A percentile compares a stretch with the other conserved stretches of the same genome.
phyloP scores from a whole-genome alignment of 2,329 filamentous ascomycete species.

The Neoarthrinium moseri region DNA sequence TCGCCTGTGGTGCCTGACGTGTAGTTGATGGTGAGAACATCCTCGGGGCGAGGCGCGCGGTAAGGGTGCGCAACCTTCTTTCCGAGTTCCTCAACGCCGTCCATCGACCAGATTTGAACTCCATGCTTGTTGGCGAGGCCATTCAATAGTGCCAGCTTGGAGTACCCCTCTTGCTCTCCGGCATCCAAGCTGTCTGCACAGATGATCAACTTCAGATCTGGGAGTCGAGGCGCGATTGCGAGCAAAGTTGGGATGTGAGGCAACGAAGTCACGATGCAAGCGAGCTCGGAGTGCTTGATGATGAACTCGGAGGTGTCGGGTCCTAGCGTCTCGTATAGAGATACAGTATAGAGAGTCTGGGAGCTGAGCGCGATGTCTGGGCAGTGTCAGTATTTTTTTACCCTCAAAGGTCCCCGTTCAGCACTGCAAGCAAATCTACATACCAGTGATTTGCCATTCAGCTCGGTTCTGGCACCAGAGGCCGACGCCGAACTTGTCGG shows the following conservation, averaged over 20 bases:
- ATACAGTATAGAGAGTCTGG: conserved; percentile 85
- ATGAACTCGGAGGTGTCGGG: conserved; percentile 93
- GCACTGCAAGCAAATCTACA: conserved; percentile 17
- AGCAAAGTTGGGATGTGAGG: conserved; percentile 79
- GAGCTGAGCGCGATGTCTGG: conserved; percentile 82
- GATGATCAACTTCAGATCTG: conserved; percentile 82
- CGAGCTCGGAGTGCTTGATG: conserved; percentile 81
- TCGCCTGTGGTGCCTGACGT: conserved; percentile 82
- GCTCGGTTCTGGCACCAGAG: conserved; percentile 86
- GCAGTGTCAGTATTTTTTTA: conserved; percentile 11
- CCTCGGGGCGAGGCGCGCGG: conserved; percentile 69
- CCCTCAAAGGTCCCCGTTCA: neutral
- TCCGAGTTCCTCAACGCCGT: conserved; percentile 80
- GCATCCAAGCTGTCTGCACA: conserved; percentile 80
- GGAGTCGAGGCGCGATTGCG: conserved; percentile 74
- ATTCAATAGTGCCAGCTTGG: conserved; percentile 77
- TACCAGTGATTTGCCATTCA: conserved; percentile 83
- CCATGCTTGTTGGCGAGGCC: conserved; percentile 72
- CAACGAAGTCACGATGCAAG: conserved; percentile 74
- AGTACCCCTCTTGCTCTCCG: conserved; percentile 73
- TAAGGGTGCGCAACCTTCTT: conserved; percentile 66
- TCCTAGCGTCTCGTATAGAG: conserved; percentile 93
- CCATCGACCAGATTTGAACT: conserved; percentile 75
- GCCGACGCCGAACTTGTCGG: conserved; percentile 70
- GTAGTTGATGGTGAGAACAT: conserved; percentile 88